Conservation (phyloP, 805 yeast genomes). For the Candida nitratophila region DNA sequence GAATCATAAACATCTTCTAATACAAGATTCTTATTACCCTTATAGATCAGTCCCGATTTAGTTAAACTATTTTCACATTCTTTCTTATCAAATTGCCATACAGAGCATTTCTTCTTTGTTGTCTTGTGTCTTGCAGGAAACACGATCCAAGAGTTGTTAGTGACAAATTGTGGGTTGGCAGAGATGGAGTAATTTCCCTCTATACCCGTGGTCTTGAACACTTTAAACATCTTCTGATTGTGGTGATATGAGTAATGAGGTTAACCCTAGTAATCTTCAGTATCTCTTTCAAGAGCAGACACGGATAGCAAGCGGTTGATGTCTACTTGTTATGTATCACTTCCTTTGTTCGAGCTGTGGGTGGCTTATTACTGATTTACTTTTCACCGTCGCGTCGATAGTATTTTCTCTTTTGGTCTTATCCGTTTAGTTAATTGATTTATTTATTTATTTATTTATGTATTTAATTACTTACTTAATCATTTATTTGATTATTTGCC, state of each 20-base stretch:
- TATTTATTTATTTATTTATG: too few species aligned
- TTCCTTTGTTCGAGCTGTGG: too few species aligned
- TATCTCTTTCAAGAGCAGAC: too few species aligned
- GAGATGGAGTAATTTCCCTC: conserved; percentile 63
- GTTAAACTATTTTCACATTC: conserved; percentile 52
- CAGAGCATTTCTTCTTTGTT: conserved; percentile 60
- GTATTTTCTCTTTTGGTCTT: too few species aligned
- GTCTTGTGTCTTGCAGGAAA: conserved; percentile 75
- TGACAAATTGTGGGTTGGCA: conserved; percentile 56
- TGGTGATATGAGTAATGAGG: not conserved
- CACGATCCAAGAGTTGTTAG: conserved; percentile 76
- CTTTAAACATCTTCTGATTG: conserved; percentile 38
- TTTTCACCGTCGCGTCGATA: too few species aligned
- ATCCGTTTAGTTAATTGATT: too few species aligned
- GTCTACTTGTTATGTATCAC: too few species aligned
- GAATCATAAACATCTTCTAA: conserved; percentile 60
- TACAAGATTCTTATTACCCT: conserved; percentile 40
- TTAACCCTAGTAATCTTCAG: not conserved
- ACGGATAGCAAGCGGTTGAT: too few species aligned
- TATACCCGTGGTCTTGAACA: conserved; percentile 52
- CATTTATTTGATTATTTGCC: too few species aligned
- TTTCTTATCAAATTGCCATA: conserved; percentile 80
- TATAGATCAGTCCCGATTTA: conserved; percentile 41
- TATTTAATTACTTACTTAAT: too few species aligned
- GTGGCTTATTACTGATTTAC: too few species aligned